These are phyloP conservation scores for Marasmius sp. DNA, from an alignment of 1,284 basidiomycete species.

Conservation along the genomic window DNA sequence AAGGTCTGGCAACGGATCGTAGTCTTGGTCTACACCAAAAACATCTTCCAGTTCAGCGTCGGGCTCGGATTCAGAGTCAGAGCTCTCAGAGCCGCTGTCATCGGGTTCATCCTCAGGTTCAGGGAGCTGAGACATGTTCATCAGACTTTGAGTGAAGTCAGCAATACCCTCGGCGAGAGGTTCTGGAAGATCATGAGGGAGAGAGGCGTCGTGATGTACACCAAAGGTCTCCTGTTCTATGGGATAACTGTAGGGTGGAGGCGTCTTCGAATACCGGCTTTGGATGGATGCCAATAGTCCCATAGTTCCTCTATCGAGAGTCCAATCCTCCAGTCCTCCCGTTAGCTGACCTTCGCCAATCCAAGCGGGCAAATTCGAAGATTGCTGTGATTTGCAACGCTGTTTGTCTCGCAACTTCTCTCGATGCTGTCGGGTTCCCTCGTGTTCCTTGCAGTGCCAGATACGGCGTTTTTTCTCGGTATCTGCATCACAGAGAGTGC, in stretches of 20 bases:
- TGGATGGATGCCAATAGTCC: background rate
- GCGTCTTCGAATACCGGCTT: background rate
- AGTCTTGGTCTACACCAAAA: background rate
- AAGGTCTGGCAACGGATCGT: background rate
- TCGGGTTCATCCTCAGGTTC: background rate
- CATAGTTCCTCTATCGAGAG: background rate
- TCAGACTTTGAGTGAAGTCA: background rate
- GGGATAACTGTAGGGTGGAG: too few relatives aligned
- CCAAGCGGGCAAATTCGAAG: background rate
- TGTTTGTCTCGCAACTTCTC: background rate
- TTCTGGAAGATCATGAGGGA: background rate
- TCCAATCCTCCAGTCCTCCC: background rate
- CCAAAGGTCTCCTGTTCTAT: background rate
- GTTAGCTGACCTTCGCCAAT: background rate
- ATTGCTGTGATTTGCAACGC: background rate
- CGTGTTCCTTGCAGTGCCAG: background rate
- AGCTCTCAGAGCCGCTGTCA: background rate
- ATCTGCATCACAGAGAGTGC: background rate
- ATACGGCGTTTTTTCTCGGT: background rate
- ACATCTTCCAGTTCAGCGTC: background rate
- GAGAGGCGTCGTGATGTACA: background rate
- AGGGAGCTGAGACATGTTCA: background rate
- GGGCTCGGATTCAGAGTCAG: background rate
- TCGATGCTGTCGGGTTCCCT: background rate
- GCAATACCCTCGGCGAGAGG: background rate